Conservation (phyloP, 179 eudicot genomes). For the Nepenthes alata region DNA sequence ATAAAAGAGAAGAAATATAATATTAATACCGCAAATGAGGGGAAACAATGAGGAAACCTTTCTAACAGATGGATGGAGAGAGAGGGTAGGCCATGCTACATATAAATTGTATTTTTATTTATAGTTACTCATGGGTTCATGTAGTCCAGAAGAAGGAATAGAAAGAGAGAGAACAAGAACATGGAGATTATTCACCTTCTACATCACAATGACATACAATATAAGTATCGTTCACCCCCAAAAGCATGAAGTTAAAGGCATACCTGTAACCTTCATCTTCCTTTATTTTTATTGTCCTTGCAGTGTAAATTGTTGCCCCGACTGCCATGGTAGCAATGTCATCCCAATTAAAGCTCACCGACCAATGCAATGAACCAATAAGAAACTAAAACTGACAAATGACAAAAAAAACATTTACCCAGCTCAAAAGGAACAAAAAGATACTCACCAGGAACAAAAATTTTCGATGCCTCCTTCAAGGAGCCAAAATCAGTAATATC, state of each 20-base stretch:
- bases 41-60: too few species aligned
- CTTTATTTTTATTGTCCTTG: constrained; percentile 75
- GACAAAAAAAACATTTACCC: too few species aligned
- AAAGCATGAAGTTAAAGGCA: constrained; percentile 1
- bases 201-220: background rate
- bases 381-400: too few species aligned
- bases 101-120: too few species aligned
- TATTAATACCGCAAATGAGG: background rate
- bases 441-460: constrained; percentile 73
- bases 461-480: constrained; percentile 75
- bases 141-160: background rate
- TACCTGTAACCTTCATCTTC: constrained; percentile 88
- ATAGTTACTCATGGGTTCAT: too few species aligned
- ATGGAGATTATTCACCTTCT: background rate
- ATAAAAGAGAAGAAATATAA: constrained; percentile 3
- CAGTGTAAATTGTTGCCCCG: constrained; percentile 55
- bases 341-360: too few species aligned
- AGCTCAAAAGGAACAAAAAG: background rate
- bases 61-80: too few species aligned
- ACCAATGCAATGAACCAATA: too few species aligned
- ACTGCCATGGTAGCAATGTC: constrained; percentile 30
- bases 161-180: background rate
- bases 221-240: background rate
- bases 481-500: constrained; percentile 80
- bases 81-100: too few species aligned